Percentiles rank a stretch among this genome's conserved stretches.
These are phyloP conservation scores for Fusarium xyrophilum DNA, from an alignment of 2,329 filamentous ascomycete genomes.

Conservation along the genomic window DNA sequence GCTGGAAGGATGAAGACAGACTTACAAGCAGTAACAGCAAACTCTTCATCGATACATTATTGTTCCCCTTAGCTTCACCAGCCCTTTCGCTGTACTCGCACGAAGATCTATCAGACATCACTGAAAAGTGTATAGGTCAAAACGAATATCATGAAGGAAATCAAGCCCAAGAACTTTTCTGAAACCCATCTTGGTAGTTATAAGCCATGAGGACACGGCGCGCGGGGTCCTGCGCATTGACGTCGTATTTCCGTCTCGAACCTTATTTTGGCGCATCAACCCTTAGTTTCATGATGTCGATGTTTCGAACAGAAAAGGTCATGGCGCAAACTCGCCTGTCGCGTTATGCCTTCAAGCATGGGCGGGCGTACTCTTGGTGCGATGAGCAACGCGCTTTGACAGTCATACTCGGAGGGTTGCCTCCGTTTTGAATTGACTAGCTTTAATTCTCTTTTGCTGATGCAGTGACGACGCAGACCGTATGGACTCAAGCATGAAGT, in stretches of 20 bases:
- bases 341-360: neutral
- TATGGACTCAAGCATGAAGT: neutral
- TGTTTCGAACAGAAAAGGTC: neutral
- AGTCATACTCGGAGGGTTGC: rapidly evolving
- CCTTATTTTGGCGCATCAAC: neutral
- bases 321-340: neutral
- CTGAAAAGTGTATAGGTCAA: neutral
- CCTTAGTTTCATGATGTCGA: neutral
- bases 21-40: neutral
- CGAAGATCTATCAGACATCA: neutral
- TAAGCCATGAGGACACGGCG: neutral
- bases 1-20: rapidly evolving
- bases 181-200: neutral
- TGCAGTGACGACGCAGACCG: rapidly evolving
- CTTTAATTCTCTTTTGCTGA: neutral
- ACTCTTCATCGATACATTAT: neutral
- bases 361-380: neutral
- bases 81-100: neutral
- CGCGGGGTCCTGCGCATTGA: neutral
- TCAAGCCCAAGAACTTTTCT: neutral
- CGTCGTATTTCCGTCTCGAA: neutral
- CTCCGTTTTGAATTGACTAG: neutral
- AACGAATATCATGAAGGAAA: neutral
- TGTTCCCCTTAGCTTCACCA: neutral
- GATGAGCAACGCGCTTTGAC: neutral